Percentiles rank a stretch among this genome's conserved stretches.
phyloP scores from a whole-genome alignment of 2,329 filamentous ascomycete genomes.

The Phaeophleospora eucalypticola region DNA sequence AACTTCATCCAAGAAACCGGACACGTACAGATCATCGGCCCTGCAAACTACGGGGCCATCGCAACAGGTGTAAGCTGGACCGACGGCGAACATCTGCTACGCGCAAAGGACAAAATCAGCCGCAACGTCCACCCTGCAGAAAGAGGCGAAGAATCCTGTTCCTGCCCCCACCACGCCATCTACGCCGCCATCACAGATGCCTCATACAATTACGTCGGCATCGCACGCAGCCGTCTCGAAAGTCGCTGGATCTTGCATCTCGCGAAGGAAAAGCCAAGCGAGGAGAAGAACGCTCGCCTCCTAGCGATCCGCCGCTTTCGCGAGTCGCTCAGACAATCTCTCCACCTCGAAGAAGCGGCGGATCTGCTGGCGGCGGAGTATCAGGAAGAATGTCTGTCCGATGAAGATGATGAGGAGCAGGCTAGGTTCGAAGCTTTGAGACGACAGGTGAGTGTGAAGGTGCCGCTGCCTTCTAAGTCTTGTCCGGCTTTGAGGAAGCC shows the following conservation, averaged over 20 bases:
- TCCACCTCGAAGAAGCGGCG: background rate
- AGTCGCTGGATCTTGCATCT: slow-evolving; percentile 4
- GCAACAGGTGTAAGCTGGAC: background rate
- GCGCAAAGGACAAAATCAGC: background rate
- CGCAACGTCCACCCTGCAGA: background rate
- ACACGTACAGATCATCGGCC: background rate
- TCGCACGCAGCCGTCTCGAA: slow-evolving; percentile 1
- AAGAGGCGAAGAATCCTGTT: background rate
- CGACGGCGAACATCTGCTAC: background rate
- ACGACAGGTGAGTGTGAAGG: too few species aligned
- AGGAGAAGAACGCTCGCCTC: background rate
- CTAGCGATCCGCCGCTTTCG: background rate
- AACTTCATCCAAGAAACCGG: background rate
- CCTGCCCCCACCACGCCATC: background rate
- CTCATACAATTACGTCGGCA: slow-evolving; percentile 1
- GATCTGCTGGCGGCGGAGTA: background rate
- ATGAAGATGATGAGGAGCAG: background rate
- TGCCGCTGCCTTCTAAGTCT: too few species aligned
- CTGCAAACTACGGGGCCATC: slow-evolving; percentile 1
- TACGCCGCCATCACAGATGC: slow-evolving; percentile 2
- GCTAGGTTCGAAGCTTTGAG: too few species aligned
- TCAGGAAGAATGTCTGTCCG: background rate
- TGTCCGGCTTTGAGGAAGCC: too few species aligned
- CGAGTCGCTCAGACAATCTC: background rate
- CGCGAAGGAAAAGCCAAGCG: slow-evolving; percentile 2